Evolutionary conservation across 1,284 basidiomycete genomes (phyloP).

Genomic region (Ceratobasidium sp.): DNA sequence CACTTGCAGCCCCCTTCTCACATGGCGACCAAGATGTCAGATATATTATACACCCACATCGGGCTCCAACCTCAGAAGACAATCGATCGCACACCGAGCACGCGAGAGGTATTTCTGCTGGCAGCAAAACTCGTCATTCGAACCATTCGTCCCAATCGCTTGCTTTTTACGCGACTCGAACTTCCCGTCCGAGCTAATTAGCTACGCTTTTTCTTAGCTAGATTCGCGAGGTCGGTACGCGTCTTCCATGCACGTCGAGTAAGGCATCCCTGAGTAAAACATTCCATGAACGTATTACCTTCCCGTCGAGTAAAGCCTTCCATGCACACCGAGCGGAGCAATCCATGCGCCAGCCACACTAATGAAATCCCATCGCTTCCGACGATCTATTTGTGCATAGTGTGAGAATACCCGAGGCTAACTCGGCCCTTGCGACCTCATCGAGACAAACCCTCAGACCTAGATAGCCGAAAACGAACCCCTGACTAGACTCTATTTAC

Average conservation of each 20-base stretch:
- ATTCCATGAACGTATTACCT: too few relatives aligned
- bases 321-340: neutral
- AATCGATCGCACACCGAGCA: too few relatives aligned
- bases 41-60: neutral
- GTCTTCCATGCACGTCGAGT: too few relatives aligned
- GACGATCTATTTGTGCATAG: constrained; percentile 7
- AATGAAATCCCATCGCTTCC: constrained; percentile 1
- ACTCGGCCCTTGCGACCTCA: neutral
- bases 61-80: neutral
- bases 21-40: neutral
- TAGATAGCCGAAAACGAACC: neutral
- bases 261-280: too few relatives aligned
- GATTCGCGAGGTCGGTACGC: too few relatives aligned
- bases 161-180: constrained; percentile 3
- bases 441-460: constrained; percentile 2
- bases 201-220: neutral
- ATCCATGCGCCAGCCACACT: neutral
- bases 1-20: neutral
- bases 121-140: too few relatives aligned
- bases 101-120: too few relatives aligned
- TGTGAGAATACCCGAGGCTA: constrained; percentile 9
- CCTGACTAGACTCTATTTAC: neutral
- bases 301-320: too few relatives aligned
- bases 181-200: neutral
- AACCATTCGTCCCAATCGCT: neutral